Evolutionary conservation across 164 flowering plant species (phyloP), one percentile per base, ranked within the genome.

Genomic region (Umbellularia californica): DNA sequence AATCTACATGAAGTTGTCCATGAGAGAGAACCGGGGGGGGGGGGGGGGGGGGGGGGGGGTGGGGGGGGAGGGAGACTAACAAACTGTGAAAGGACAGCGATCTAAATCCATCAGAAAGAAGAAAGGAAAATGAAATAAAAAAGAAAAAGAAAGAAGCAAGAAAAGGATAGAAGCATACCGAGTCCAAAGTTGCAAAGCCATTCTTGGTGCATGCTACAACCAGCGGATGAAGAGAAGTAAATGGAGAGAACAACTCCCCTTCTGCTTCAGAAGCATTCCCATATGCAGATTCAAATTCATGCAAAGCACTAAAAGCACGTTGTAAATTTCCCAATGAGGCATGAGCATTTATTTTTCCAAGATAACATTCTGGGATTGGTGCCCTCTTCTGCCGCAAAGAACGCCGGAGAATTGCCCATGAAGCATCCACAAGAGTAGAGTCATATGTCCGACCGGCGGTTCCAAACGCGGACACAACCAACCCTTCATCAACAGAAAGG

Each of bases 101-200:
- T 41, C 47, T 41, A 41, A 41, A 41, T 41, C 47, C 47, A 41
- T 64, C 25, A 22, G 15, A 64, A 22, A 24, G 67, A 23, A 24
- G 11, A 64, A 11, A 22, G 12, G 67, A 13, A 22, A 20, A 12
- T 11, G 24, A 24, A 23, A 67, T 28, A 7, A 67, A 67, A 27
- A 67, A 28, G n/a, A 27, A 15, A 67, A 14, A 12, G 19, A 20
- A 65, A 65, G 27, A 65, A 65, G 13, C 27, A 20, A 65, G 64
- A n/a, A 65, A 23, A 24, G 63, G 63, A n/a, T 58, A 17, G 67
- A 64, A 64, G 74, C 87, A 68, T 90, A 93, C 98, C 75, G 79
- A 74, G 76, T 96, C 99, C 83, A 96, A 80, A 19, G 95, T 88
- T 76, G 83, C 91, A 85, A 88, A 96, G 50, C 97, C 98, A n/a